A percentile compares a stretch with the other conserved stretches of the same genome.
Conservation (phyloP, 805 yeast genomes). For the Candida quercuum region DNA sequence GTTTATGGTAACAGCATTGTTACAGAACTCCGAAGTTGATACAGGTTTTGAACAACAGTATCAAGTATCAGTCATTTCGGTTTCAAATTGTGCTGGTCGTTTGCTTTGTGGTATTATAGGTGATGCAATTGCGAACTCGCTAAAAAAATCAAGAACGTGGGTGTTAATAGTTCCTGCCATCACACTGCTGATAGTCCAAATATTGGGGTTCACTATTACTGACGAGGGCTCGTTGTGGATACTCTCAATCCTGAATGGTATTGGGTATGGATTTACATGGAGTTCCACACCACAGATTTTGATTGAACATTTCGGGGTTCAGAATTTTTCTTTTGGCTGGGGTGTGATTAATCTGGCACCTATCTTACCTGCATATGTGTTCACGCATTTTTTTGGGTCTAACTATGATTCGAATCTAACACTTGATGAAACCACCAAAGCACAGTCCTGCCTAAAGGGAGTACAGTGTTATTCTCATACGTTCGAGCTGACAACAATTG, state of each 20-base stretch:
- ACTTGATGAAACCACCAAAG: constrained; percentile 9
- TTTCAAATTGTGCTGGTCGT: constrained; percentile 64
- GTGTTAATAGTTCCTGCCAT: constrained; percentile 47
- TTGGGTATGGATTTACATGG: constrained; percentile 69
- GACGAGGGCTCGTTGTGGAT: constrained; percentile 37
- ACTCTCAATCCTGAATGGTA: constrained; percentile 55
- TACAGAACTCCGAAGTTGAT: constrained; percentile 17
- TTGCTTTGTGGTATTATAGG: constrained; percentile 58
- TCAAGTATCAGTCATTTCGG: constrained; percentile 69
- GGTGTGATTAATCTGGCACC: constrained; percentile 68
- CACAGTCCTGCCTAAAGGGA: constrained; percentile 20
- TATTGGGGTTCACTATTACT: constrained; percentile 34
- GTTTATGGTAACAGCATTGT: constrained; percentile 52
- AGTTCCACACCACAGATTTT: constrained; percentile 72
- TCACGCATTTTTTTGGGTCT: constrained; percentile 59
- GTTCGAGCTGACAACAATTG: constrained; percentile 32
- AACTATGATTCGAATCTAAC: constrained; percentile 48
- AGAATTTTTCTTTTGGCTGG: constrained; percentile 65
- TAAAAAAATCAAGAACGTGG: constrained; percentile 44
- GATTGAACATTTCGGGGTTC: constrained; percentile 70
- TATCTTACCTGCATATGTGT: constrained; percentile 49
- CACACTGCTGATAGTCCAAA: constrained; percentile 45
- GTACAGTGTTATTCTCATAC: constrained; percentile 33
- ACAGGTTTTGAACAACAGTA: constrained; percentile 46
- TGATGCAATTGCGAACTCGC: constrained; percentile 47